Percentiles rank a stretch among this genome's conserved stretches.
Conservation (phyloP, 1,139 yeast genomes). For the Candida pseudoviswanathii region DNA sequence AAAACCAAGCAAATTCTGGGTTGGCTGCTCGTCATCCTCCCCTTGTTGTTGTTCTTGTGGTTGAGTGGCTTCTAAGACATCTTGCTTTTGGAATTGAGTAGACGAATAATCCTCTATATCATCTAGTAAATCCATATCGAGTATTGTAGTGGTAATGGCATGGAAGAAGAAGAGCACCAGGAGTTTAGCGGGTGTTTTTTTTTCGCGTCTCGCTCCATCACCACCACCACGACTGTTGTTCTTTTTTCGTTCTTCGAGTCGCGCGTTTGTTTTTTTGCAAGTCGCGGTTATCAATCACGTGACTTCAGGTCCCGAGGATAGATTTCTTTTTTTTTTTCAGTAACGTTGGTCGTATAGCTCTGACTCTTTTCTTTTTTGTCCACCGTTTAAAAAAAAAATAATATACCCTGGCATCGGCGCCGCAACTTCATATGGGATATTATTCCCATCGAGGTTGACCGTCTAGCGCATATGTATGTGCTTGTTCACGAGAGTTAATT, state of each 20-base stretch:
- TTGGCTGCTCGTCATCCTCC: background rate
- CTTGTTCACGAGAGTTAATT: background rate
- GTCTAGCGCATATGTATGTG: background rate
- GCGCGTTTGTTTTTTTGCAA: background rate
- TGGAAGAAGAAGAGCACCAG: background rate
- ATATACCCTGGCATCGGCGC: background rate
- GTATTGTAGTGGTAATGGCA: background rate
- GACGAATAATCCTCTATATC: conserved; percentile 18
- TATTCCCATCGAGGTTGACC: background rate
- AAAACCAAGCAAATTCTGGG: conserved; percentile 13
- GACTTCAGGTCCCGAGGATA: background rate
- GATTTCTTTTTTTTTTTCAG: background rate
- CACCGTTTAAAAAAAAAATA: background rate
- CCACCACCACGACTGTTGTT: background rate
- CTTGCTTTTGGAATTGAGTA: conserved; percentile 10
- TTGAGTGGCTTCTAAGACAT: conserved; percentile 5
- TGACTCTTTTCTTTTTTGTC: background rate
- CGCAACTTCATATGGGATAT: background rate
- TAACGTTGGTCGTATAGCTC: background rate
- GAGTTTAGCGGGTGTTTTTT: conserved; percentile 2
- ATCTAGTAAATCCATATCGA: conserved; percentile 23
- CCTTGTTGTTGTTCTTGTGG: conserved; percentile 13
- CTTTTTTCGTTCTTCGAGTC: background rate
- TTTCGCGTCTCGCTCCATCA: conserved; percentile 6
- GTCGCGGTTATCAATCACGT: background rate